phyloP scores from a whole-genome alignment of 331 rosid genomes.

The Erythrophleum ivorense region DNA sequence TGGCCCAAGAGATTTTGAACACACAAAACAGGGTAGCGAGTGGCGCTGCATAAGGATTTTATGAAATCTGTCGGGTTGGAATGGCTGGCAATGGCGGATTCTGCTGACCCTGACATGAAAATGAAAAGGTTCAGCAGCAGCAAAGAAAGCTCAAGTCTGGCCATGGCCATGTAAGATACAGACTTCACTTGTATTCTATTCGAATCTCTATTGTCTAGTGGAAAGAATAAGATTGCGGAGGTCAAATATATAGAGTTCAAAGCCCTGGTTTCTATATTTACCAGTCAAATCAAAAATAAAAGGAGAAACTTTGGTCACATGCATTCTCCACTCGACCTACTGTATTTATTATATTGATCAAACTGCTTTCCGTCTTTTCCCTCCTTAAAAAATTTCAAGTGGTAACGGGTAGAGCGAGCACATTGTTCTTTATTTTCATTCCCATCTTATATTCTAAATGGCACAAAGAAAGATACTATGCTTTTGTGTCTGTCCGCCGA shows the following conservation, averaged over 20 bases:
- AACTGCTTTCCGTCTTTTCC: slow-evolving; percentile 2
- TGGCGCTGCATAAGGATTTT: slow-evolving; percentile 62
- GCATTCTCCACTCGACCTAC: neutral
- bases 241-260: slow-evolving; percentile 24
- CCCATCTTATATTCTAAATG: neutral
- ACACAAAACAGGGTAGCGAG: slow-evolving; percentile 63
- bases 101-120: slow-evolving; percentile 20
- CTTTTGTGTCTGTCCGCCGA: neutral
- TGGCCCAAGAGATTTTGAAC: slow-evolving; percentile 49
- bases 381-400: neutral
- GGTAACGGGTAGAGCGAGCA: neutral
- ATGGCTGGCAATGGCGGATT: slow-evolving; percentile 13
- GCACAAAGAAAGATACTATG: neutral
- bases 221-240: neutral
- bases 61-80: slow-evolving; percentile 54
- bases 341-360: neutral
- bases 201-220: neutral
- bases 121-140: slow-evolving; percentile 38
- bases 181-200: slow-evolving; percentile 1
- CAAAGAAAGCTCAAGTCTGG: slow-evolving; percentile 36
- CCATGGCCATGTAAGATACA: slow-evolving; percentile 42
- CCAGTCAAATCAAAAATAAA: neutral
- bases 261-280: neutral
- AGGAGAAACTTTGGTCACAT: slow-evolving; percentile 23
- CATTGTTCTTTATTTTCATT: neutral